Evolutionary conservation across 139 green algal species (phyloP), one percentile per base, ranked within the genome.

Genomic region (Auxenochlorella protothecoides): DNA sequence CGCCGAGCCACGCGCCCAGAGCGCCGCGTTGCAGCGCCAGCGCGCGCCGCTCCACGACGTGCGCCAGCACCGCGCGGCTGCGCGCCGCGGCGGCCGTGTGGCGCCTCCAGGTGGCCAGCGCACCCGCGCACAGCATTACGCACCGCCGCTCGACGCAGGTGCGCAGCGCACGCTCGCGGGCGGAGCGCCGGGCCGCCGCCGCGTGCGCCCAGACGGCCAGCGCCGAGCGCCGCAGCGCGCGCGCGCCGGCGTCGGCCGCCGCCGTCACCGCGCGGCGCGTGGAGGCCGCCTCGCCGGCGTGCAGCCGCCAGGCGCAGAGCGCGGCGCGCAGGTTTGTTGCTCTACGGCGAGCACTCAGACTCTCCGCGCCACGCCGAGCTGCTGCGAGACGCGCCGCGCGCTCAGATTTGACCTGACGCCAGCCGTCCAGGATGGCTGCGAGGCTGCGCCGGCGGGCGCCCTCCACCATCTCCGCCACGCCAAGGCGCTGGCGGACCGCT

Each of bases 1-100:
- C 78, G 44, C 11, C 15, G 12, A 15, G 59, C 78, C 79, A 84
- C 53, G 70, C 67, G 12, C 57, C n/a, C 57, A 79, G 66, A 15
- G 76, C 68, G 5, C 63, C 63, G 52, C 71, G 72, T 44, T 16
- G 54, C 10, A 72, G 51, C 44, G 60, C 55, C n/a, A 68, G 63
- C 0, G 69, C 65, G 61, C 70, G 59, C 16, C 74, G 69, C 11
- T 79, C 70, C 53, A 83, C 78, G 27, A 53, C 65, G 44, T 63
- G 61, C 55, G 76, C 57, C 68, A 79, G 59, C 5, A 74, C 77
- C 66, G 53, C 52, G 16, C 53, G 44, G 9, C 16, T 11, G 6
- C 44, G 15, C 2, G 44, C 60, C 54, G 13, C 12, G 5, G 66
- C 62, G 65, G 76, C 73, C n/a, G 78, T 16, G 56, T 72, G 53